Conservation (phyloP, 2,329 filamentous ascomycete genomes). For the Claviceps purpurea region DNA sequence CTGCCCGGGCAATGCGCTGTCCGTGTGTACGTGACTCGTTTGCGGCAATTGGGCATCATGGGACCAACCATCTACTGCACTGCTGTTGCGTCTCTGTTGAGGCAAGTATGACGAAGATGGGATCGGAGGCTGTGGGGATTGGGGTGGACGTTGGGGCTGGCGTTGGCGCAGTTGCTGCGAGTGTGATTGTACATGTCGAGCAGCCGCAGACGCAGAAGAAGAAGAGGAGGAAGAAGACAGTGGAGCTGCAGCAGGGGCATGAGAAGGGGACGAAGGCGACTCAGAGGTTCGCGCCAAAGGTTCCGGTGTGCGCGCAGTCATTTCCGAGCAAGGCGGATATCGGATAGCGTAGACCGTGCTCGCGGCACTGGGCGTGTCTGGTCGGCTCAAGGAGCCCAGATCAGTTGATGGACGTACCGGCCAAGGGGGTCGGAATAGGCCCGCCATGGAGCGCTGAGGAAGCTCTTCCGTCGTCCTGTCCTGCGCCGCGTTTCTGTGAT, state of each 20-base stretch:
- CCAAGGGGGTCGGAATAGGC: slow-evolving; percentile 39
- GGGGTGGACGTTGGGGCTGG: slow-evolving; percentile 6
- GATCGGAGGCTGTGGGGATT: neutral
- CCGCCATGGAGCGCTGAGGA: slow-evolving; percentile 16
- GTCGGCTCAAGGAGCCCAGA: slow-evolving; percentile 44
- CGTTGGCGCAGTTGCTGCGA: neutral
- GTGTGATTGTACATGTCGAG: neutral
- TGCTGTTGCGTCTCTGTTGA: neutral
- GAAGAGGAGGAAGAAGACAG: neutral
- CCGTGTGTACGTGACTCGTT: slow-evolving; percentile 14
- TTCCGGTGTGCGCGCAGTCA: slow-evolving; percentile 33
- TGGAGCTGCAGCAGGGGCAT: neutral
- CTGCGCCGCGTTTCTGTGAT: slow-evolving; percentile 7
- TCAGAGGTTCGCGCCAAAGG: slow-evolving; percentile 27
- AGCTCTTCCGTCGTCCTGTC: slow-evolving; percentile 12
- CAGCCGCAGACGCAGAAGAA: neutral
- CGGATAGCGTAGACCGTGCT: slow-evolving; percentile 51
- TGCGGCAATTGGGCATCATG: slow-evolving; percentile 21
- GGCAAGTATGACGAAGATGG: neutral
- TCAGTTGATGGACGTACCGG: slow-evolving; percentile 40
- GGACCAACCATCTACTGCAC: slow-evolving; percentile 17
- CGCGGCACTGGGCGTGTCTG: slow-evolving; percentile 49
- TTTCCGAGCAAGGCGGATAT: slow-evolving; percentile 45
- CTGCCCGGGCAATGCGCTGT: slow-evolving; percentile 12
- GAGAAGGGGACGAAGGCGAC: slow-evolving; percentile 9